Evolutionary conservation across 805 yeast species (phyloP), one percentile per base, ranked within the genome.

Genomic region (Saturnispora dispora): DNA sequence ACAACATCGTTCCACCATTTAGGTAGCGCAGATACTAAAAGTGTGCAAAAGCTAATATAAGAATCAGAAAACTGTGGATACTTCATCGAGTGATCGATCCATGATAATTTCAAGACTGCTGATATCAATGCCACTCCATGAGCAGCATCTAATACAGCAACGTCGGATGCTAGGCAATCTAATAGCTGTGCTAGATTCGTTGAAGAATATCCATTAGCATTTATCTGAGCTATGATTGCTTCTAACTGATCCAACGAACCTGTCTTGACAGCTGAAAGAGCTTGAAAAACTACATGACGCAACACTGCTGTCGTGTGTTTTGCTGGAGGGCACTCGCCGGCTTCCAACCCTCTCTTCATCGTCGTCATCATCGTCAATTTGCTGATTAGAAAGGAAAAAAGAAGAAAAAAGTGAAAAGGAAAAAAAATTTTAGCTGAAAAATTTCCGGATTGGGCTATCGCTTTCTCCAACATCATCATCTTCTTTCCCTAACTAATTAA

Each of bases 1-100:
- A 86, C 81, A n/a, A 91, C 87, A 53, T 87, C 95, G 55, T 79
- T 77, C 79, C 93, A 82, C 87, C 95, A 91, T 65, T 82, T 87
- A 7, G 98, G 98, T 54, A 83, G 74, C 45, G 91, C 85, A 3
- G 95, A 84, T 37, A 90, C 86, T 49, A 91, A 73, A 27, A 90
- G 86, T 44, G 81, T 75, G 45, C 88, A 69, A 65, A 93, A 93
- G 43, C 80, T 82, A 45, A 83, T 75, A 66, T 85, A 89, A 45
- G 73, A 69, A 46, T 72, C 70, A 25, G 78, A 67, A 57, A 82
- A 77, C 15, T 60, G 55, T 9, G 46, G 52, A 39, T 59, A 51
- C 33, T 74, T 58, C 22, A 67, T 70, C 6, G 54, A 39, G 43
- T 53, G 54, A 28, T 55, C 47, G 61, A 82, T 72, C 93, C 95